Conservation (phyloP, 2,329 filamentous ascomycete species). For the Penicillium sp. region DNA sequence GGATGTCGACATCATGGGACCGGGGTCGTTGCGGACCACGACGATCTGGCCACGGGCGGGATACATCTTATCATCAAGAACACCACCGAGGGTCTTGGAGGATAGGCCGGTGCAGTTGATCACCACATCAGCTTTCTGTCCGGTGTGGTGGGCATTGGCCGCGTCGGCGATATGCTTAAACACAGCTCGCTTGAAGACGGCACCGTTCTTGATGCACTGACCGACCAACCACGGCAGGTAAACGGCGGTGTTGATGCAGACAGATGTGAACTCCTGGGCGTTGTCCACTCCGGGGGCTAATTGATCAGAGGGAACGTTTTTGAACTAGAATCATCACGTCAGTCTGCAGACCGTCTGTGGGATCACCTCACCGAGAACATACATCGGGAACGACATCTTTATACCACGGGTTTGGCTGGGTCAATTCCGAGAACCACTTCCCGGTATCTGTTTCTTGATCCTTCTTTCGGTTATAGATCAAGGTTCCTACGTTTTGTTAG, state of each 20-base stretch:
- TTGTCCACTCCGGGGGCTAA: constrained; percentile 66
- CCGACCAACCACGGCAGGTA: constrained; percentile 85
- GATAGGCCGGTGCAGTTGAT: constrained; percentile 84
- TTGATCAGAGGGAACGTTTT: constrained; percentile 55
- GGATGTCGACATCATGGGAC: constrained; percentile 66
- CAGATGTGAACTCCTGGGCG: constrained; percentile 72
- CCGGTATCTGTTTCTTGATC: constrained; percentile 56
- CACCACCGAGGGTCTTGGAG: constrained; percentile 73
- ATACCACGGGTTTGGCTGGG: constrained; percentile 70
- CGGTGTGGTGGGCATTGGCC: constrained; percentile 56
- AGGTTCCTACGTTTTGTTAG: constrained; percentile 38
- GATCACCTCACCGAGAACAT: constrained; percentile 19
- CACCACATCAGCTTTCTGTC: constrained; percentile 61
- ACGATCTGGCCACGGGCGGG: constrained; percentile 82
- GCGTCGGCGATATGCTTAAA: constrained; percentile 74
- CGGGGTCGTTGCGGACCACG: constrained; percentile 73
- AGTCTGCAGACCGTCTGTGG: neutral
- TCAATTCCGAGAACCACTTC: constrained; percentile 65
- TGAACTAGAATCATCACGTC: constrained; percentile 49
- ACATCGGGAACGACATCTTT: constrained; percentile 67
- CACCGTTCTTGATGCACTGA: constrained; percentile 72
- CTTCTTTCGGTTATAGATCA: constrained; percentile 61
- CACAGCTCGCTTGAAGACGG: constrained; percentile 61
- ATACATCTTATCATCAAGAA: constrained; percentile 68
- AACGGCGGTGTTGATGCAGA: constrained; percentile 86